Base-by-base conservation (phyloP, 169 alveolate species). In the Cryptosporidium ubiquitum region DNA sequence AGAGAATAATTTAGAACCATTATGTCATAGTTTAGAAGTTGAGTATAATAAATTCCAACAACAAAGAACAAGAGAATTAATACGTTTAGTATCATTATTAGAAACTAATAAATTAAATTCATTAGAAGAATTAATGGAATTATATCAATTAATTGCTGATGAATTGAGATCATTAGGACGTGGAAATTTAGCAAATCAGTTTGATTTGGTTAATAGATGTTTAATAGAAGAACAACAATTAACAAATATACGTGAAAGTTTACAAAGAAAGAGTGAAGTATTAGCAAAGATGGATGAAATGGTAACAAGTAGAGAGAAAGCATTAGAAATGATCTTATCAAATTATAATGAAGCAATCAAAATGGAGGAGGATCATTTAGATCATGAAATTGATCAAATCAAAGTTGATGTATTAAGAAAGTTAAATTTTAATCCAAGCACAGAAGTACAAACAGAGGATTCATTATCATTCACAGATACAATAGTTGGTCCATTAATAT, bases 141-240 rank as follows among this genome's bases (percentile, higher is more conserved):
- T 79, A 12, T 79, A 79, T 60, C 89, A 79, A 61, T 47, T 79
- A 42, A 79, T 79, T 42, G 89, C 89, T 58, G 89, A 79, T 79
- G 89, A 79, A 44, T 79, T 79, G 26, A 79, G 89, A 47, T 79
- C 89, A 39, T 64, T 79, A 40, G 89, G 89, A 23, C 89, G 89
- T 79, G 89, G 89, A 26, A 79, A 79, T 44, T 64, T 79, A 31
- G 89, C 89, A 6, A 79, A 58, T 61, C 89, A 79, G 40, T 79
- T 79, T 79, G 89, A 79, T 79, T 64, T 79, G 47, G 74, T 79
- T n/a, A 79, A 79, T 79, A 61, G 79, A 47, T 79, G 89, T 64
- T 47, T 79, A 31, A 79, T 79, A 60, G 89, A 79, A 61, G 89
- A 79, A 23, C 89, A 79, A 39, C 89, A 79, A 40, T 61, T 79